A percentile compares a stretch with the other conserved stretches of the same genome.
These are phyloP conservation scores for Amylostereum areolatum DNA, from an alignment of 1,284 basidiomycete genomes.

Conservation along the genomic window DNA sequence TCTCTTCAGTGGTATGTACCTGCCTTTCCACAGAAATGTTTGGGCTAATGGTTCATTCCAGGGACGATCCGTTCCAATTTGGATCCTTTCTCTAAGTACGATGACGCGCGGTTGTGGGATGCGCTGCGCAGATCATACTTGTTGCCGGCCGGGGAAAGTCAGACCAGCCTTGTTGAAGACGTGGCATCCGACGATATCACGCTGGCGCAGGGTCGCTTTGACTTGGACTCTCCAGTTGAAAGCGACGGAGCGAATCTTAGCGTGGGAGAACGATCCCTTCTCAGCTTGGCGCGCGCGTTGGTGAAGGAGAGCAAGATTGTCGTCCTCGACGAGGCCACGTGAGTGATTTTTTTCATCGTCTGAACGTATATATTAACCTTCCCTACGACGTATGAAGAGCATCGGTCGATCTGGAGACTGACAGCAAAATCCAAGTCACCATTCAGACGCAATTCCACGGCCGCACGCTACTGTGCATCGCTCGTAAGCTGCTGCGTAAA, in stretches of 20 bases:
- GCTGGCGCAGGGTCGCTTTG: conserved; percentile 44
- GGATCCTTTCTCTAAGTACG: conserved; percentile 72
- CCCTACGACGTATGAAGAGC: conserved; percentile 26
- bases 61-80: conserved; percentile 80
- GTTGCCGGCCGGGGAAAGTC: conserved; percentile 27
- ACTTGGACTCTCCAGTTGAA: conserved; percentile 75
- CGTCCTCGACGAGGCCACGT: conserved; percentile 74
- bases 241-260: conserved; percentile 79
- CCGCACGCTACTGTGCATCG: conserved; percentile 77
- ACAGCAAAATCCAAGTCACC: conserved; percentile 82
- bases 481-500: conserved; percentile 39
- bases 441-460: conserved; percentile 77
- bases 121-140: conserved; percentile 77
- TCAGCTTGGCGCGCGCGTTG: conserved; percentile 77
- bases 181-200: conserved; percentile 16
- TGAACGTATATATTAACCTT: neutral
- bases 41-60: neutral
- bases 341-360: neutral
- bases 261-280: conserved; percentile 57
- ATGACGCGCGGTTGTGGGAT: conserved; percentile 77
- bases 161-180: conserved; percentile 6
- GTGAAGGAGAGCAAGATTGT: conserved; percentile 75
- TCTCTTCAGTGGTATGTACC: conserved; percentile 30
- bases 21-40: neutral
- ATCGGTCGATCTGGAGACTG: conserved; percentile 81